Base-by-base conservation (phyloP, 768 basidiomycete genomes). In the Tulasnella sp. region DNA sequence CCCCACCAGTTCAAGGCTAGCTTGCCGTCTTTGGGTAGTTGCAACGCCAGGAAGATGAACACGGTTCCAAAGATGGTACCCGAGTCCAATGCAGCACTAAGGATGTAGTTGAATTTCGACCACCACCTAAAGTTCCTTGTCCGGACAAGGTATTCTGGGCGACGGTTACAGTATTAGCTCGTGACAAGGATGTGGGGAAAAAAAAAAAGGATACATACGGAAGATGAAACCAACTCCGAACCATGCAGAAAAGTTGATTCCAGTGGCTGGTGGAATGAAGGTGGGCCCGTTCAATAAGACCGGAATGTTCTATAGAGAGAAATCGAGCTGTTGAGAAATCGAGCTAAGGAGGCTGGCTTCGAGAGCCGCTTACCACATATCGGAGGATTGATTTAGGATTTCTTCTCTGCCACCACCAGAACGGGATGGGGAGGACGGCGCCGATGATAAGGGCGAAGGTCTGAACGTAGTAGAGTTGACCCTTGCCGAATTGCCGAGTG, bases 81-180 rank as follows among this genome's bases (percentile, higher is more conserved):
- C 75, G 68, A 36, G 75, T 86, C 86, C 70, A 87, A 78, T 0
- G 83, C 85, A 0, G 85, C 85, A 11, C 83, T 83, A 1, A 86
- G 81, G 45, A 86, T 82, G 78, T 86, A 87, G 78, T 86, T 87
- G 83, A 84, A 87, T 83, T 86, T 86, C n/a, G 84, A 84, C 86
- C 86, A 87, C 86, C 85, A 86, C 3, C 82, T 82, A 79, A 86
- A 86, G 69, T 81, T 78, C 2, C 81, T 80, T 29, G 84, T 82
- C 12, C 86, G 83, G 14, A 86, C 73, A 71, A 83, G 77, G 79
- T 83, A 87, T 78, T 87, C 84, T 84, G 79, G 68, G 25, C 49
- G 22, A 22, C 49, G 49, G n/a, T n/a, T 15, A 34, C 0, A 0
- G 2, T 67, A 11, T 25, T 12, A 39, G 4, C 52, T 17, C 29